A percentile compares a stretch with the other conserved stretches of the same genome.
These are phyloP conservation scores for Huntiella moniliformis DNA, from an alignment of 2,329 filamentous ascomycete species.

Conservation along the genomic window DNA sequence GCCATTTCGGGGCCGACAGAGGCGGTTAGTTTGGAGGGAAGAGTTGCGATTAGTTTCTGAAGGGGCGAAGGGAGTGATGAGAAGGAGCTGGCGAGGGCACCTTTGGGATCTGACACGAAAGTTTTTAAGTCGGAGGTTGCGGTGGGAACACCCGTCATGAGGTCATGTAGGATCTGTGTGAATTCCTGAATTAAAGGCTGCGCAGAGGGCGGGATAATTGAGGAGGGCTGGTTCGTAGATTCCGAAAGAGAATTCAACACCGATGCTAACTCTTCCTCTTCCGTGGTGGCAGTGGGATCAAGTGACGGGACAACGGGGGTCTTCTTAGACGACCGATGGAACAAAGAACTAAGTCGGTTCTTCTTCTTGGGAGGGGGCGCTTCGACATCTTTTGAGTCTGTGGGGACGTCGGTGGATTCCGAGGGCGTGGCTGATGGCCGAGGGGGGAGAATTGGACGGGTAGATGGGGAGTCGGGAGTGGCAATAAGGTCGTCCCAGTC, in stretches of 20 bases:
- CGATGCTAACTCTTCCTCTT: conserved; percentile 53
- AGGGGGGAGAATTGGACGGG: conserved; percentile 36
- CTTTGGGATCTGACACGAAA: conserved; percentile 42
- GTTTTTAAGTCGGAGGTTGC: conserved; percentile 71
- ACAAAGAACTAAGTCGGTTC: conserved; percentile 20
- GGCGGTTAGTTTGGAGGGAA: conserved; percentile 65
- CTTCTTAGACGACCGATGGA: conserved; percentile 21
- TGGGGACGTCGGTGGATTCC: neutral
- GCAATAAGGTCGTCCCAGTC: conserved; percentile 7
- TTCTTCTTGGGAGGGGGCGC: conserved; percentile 17
- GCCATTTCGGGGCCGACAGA: conserved; percentile 65
- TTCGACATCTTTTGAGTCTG: conserved; percentile 16
- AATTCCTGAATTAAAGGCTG: conserved; percentile 59
- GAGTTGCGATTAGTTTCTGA: conserved; percentile 67
- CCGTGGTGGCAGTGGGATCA: conserved; percentile 24
- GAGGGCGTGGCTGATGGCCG: conserved; percentile 15
- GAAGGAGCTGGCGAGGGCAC: conserved; percentile 38
- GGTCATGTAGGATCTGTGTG: conserved; percentile 77
- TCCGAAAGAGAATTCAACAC: conserved; percentile 71
- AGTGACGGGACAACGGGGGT: conserved; percentile 10
- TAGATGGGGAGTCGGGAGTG: conserved; percentile 23
- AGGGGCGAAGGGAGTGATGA: conserved; percentile 58
- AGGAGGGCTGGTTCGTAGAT: conserved; percentile 22
- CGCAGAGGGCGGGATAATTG: conserved; percentile 20
- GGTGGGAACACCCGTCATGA: conserved; percentile 81